Percentiles rank a stretch among this genome's conserved stretches.
Conservation (phyloP, 306 rosid genomes). For the Comarum palustre region DNA sequence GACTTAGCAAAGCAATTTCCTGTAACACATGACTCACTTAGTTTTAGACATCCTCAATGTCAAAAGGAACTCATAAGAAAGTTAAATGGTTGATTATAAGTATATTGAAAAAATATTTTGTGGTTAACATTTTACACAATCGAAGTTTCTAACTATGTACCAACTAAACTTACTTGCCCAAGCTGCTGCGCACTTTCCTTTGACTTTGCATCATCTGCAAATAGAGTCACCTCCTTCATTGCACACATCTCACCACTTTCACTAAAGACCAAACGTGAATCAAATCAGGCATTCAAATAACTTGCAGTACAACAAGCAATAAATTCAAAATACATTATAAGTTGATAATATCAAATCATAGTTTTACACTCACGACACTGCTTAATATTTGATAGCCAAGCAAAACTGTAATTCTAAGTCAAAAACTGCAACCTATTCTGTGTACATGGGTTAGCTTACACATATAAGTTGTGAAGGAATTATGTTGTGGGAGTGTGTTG, state of each 20-base stretch:
- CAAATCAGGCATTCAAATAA: slow-evolving; percentile 27
- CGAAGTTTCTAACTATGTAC: slow-evolving; percentile 11
- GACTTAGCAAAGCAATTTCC: slow-evolving; percentile 86
- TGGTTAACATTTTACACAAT: neutral
- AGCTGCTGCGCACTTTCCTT: slow-evolving; percentile 86
- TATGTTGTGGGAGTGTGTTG: neutral
- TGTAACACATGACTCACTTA: slow-evolving; percentile 33
- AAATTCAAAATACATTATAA: neutral
- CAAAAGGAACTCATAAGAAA: slow-evolving; percentile 20
- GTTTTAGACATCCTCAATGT: slow-evolving; percentile 15
- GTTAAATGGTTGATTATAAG: neutral
- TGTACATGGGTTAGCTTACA: neutral
- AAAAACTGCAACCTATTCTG: neutral
- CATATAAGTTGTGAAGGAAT: neutral
- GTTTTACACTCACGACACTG: neutral
- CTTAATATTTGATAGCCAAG: slow-evolving; percentile 1
- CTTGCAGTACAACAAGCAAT: neutral
- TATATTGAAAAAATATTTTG: neutral
- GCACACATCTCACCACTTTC: slow-evolving; percentile 98
- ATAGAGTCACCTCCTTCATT: slow-evolving; percentile 93
- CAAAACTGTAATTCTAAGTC: slow-evolving; percentile 1
- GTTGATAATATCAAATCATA: neutral
- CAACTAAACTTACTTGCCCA: slow-evolving; percentile 56
- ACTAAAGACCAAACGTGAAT: slow-evolving; percentile 42
- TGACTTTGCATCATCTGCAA: slow-evolving; percentile 93